Evolutionary conservation across 2,329 filamentous ascomycete genomes (phyloP), one percentile per base, ranked within the genome.

Genomic region (Annulohypoxylon truncatum): DNA sequence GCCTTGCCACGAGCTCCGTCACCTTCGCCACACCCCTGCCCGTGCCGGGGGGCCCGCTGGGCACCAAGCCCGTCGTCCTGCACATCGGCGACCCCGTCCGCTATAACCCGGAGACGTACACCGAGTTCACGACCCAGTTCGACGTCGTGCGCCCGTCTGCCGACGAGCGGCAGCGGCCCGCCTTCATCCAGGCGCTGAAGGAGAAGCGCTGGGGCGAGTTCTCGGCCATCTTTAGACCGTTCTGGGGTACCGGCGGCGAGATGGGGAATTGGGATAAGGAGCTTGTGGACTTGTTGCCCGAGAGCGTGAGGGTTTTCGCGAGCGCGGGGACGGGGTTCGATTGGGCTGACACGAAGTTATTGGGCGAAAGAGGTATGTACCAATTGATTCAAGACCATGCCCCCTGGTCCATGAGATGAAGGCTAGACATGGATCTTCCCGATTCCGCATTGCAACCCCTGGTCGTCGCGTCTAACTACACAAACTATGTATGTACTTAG

Each of bases 51-150:
- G 48, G 46, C 1, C 52, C 74, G 0, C 42, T 71, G 2, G 68
- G 71, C 4, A 63, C 68, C 13, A 83, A 77, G 65, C 82, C 79
- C 46, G 85, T 89, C 68, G 89, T 96, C 64, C 86, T 96, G 71
- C 90, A 90, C 80, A 89, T 93, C 78, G 93, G 92, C 68, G 92
- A 94, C 74, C 80, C 82, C 7, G 77, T 85, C 62, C 80, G 79
- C 67, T 85, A 84, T 76, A 85, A 86, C 68, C 80, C 78, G 0
- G 75, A 78, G 1, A 83, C 82, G 0, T 85, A 84, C 70, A 76
- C 76, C 29, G 76, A 77, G 66, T 82, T 87, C 71, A 74, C 77
- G 26, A 48, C 75, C 0, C 76, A 73, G 15, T 87, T 83, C 71
- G 80, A 85, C 12, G 77, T 89, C 22, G 73, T 88, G 52, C 82